Conservation (phyloP, 176 grass and related monocot species). For the Avena sativa region DNA sequence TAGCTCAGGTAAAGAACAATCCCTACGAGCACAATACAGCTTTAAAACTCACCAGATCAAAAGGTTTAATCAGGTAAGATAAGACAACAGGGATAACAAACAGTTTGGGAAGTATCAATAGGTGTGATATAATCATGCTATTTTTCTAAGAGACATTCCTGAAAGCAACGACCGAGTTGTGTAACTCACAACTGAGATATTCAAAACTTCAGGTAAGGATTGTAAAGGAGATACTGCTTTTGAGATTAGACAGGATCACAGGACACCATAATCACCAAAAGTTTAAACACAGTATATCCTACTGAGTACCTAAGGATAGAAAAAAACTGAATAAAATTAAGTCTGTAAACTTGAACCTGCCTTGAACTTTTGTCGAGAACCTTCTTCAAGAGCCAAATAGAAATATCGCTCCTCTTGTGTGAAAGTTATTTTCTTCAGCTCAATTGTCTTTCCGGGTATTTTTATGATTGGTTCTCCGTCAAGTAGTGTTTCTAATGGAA, state of each 20-base stretch:
- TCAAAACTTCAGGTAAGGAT: background rate
- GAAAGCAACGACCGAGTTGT: background rate
- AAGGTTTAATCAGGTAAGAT: slow-evolving; percentile 2
- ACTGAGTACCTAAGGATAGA: background rate
- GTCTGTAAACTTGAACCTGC: slow-evolving; percentile 39
- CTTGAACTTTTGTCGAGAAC: slow-evolving; percentile 88
- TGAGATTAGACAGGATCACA: background rate
- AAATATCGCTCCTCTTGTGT: slow-evolving; percentile 77
- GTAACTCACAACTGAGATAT: background rate
- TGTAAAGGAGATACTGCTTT: background rate
- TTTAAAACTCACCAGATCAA: background rate
- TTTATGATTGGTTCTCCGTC: slow-evolving; percentile 93
- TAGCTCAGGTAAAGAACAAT: background rate
- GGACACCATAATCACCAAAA: background rate
- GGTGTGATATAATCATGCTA: background rate
- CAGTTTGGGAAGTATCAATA: background rate
- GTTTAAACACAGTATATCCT: slow-evolving; percentile 3
- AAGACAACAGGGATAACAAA: background rate
- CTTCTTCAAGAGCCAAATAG: slow-evolving; percentile 85
- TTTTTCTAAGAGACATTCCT: background rate
- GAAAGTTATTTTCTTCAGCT: slow-evolving; percentile 80
- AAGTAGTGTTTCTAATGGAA: slow-evolving; percentile 70
- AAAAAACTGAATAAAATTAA: slow-evolving; percentile 7
- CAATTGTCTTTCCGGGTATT: slow-evolving; percentile 75
- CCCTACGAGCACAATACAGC: background rate